Evolutionary conservation across 2,329 filamentous ascomycete genomes (phyloP).

Genomic region (Malbranchea zuffiana): DNA sequence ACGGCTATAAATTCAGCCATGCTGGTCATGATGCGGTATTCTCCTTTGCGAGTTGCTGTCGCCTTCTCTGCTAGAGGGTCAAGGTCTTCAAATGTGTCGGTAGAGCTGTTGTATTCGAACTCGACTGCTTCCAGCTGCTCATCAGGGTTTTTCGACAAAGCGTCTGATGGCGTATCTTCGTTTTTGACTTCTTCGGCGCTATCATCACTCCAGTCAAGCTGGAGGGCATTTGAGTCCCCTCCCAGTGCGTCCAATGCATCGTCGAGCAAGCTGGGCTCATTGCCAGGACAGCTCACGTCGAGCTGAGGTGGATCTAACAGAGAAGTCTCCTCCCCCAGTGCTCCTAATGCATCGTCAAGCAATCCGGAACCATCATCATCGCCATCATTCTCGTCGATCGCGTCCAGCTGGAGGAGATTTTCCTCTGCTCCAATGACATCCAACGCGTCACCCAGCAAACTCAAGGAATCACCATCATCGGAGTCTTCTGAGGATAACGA

Average conservation of each 20-base stretch:
- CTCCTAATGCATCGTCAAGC: constrained; percentile 2
- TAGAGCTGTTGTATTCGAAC: not conserved
- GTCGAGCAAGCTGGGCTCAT: constrained; percentile 5
- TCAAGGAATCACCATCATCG: too few species aligned
- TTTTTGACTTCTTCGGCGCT: constrained; percentile 4
- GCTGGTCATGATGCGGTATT: constrained; percentile 18
- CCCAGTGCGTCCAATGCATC: constrained; percentile 7
- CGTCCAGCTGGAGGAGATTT: too few species aligned
- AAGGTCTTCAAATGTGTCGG: constrained; percentile 1
- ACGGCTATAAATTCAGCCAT: constrained; percentile 21
- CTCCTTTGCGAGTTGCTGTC: constrained; percentile 21
- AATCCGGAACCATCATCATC: too few species aligned
- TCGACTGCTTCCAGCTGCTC: constrained; percentile 3
- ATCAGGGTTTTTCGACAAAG: too few species aligned
- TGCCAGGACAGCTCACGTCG: not conserved
- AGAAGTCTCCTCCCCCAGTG: not conserved
- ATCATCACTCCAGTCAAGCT: constrained; percentile 10
- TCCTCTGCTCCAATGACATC: too few species aligned
- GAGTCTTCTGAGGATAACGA: too few species aligned
- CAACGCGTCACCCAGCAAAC: too few species aligned
- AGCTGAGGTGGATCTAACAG: not conserved
- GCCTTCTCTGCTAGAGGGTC: constrained; percentile 19
- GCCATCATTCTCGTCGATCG: too few species aligned
- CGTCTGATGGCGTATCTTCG: too few species aligned
- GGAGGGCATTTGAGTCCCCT: constrained; percentile 9